These are phyloP conservation scores for Acer negundo DNA, from an alignment of 345 rosid species.

Conservation along the genomic window DNA sequence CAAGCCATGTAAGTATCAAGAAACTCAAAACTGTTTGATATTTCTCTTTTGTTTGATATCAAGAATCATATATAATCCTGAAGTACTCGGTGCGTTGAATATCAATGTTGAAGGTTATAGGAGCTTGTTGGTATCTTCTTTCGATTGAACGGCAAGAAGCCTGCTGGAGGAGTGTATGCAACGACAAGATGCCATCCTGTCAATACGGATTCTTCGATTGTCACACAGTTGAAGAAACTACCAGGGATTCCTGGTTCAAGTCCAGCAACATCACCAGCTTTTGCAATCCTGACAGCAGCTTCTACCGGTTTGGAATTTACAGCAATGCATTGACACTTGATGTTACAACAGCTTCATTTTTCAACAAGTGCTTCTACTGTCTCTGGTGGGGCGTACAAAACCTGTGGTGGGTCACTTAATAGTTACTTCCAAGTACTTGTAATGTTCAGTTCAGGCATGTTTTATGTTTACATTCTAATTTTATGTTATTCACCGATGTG, in stretches of 20 bases:
- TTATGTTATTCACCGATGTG: slow-evolving; percentile 6
- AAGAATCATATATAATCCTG: too few species aligned
- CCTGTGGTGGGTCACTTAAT: slow-evolving; percentile 56
- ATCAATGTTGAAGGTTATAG: slow-evolving; percentile 53
- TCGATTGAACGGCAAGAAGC: slow-evolving; percentile 82
- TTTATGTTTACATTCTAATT: neutral
- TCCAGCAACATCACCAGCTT: slow-evolving; percentile 61
- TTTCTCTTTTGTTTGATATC: too few species aligned
- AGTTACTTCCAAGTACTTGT: too few species aligned
- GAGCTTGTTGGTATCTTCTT: slow-evolving; percentile 96
- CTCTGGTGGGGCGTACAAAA: slow-evolving; percentile 98
- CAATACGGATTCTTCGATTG: slow-evolving; percentile 70
- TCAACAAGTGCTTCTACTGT: slow-evolving; percentile 84
- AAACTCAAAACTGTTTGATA: neutral
- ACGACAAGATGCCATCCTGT: slow-evolving; percentile 50
- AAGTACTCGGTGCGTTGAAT: too few species aligned
- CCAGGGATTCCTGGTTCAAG: slow-evolving; percentile 56
- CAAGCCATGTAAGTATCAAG: slow-evolving; percentile 82
- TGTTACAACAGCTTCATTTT: slow-evolving; percentile 60
- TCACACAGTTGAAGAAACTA: slow-evolving; percentile 31
- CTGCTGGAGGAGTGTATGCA: slow-evolving; percentile 77
- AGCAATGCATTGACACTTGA: slow-evolving; percentile 61
- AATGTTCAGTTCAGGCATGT: too few species aligned
- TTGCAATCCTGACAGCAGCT: slow-evolving; percentile 49
- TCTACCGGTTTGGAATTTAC: slow-evolving; percentile 74